phyloP scores from a whole-genome alignment of 306 rosid genomes.

The Malus orientalis region DNA sequence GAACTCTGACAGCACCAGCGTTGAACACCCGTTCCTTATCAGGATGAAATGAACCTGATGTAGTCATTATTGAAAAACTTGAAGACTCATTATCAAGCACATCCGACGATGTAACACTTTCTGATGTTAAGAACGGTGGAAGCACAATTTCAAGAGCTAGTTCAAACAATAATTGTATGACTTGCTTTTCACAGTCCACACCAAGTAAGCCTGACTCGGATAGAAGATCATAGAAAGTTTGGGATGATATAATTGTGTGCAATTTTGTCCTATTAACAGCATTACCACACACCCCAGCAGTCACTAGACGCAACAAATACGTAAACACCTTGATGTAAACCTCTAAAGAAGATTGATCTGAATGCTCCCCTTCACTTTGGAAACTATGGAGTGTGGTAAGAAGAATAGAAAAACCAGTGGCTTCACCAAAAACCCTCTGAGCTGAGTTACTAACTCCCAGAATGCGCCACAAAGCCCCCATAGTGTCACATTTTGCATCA shows the following conservation, averaged over 20 bases:
- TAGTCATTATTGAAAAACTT: slow-evolving; percentile 46
- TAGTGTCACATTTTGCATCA: slow-evolving; percentile 90
- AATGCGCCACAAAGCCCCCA: slow-evolving; percentile 91
- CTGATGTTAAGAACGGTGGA: slow-evolving; percentile 68
- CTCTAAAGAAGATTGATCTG: slow-evolving; percentile 49
- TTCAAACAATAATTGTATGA: slow-evolving; percentile 86
- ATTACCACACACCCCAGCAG: slow-evolving; percentile 79
- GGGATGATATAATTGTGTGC: slow-evolving; percentile 69
- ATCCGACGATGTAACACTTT: slow-evolving; percentile 40
- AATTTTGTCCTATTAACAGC: slow-evolving; percentile 74
- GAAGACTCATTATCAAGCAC: slow-evolving; percentile 39
- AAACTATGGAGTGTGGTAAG: slow-evolving; percentile 92
- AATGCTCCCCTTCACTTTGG: slow-evolving; percentile 59
- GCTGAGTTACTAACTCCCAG: slow-evolving; percentile 74
- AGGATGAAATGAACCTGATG: slow-evolving; percentile 75
- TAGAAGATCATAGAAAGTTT: slow-evolving; percentile 87
- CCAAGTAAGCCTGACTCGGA: slow-evolving; percentile 86
- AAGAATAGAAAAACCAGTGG: slow-evolving; percentile 95
- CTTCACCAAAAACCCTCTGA: slow-evolving; percentile 88
- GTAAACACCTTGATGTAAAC: slow-evolving; percentile 56
- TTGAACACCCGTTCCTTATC: slow-evolving; percentile 72
- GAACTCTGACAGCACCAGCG: slow-evolving; percentile 78
- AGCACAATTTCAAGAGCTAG: slow-evolving; percentile 88
- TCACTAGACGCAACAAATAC: slow-evolving; percentile 67
- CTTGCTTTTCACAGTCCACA: slow-evolving; percentile 84